These are phyloP conservation scores for Casuarina glauca DNA, from an alignment of 306 rosid genomes.

Conservation along the genomic window DNA sequence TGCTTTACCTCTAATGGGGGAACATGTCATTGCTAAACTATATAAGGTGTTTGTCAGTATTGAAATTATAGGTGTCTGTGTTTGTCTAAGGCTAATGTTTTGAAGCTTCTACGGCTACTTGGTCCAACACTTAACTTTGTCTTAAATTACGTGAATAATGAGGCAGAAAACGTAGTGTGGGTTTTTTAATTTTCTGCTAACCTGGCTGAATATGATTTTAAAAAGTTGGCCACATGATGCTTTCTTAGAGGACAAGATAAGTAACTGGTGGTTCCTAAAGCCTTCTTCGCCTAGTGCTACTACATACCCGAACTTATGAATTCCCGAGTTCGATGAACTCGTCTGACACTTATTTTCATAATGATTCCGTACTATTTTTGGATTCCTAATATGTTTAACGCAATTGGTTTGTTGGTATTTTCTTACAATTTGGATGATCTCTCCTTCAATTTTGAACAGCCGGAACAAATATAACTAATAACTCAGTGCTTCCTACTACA, in stretches of 20 bases:
- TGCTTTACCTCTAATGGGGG: neutral
- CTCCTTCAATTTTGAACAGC: slow-evolving; percentile 32
- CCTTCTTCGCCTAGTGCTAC: neutral
- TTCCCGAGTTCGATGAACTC: neutral
- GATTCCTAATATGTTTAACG: neutral
- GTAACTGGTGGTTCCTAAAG: neutral
- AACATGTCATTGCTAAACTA: slow-evolving; percentile 4
- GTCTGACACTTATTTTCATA: neutral
- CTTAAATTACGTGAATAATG: neutral
- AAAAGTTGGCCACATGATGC: neutral
- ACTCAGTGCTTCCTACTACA: slow-evolving; percentile 34
- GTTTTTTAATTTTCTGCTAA: neutral
- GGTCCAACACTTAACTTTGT: neutral
- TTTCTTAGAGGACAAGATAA: neutral
- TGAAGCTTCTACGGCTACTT: neutral
- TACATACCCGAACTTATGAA: neutral
- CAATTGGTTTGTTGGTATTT: neutral
- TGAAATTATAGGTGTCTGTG: neutral
- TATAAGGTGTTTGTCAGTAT: neutral
- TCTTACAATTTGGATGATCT: slow-evolving; percentile 18
- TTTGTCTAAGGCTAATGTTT: neutral
- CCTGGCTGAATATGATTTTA: neutral
- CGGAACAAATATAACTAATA: slow-evolving; percentile 37
- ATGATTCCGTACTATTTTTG: neutral
- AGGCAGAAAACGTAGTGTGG: neutral